Evolutionary conservation across 140 eudicot genomes (phyloP).

Genomic region (Flaveria floridana): DNA sequence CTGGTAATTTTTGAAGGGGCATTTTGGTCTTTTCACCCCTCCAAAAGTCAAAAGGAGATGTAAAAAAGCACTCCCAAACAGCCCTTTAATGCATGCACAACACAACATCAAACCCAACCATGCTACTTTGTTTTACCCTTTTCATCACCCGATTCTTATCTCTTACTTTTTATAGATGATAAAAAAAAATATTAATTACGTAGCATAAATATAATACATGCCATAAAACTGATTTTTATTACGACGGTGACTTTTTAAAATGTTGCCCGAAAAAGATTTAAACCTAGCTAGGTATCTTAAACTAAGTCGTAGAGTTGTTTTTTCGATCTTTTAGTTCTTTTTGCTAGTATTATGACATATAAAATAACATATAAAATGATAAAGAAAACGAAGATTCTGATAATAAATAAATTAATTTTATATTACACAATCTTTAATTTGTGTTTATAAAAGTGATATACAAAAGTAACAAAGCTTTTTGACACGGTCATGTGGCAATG

Average conservation of each 20-base stretch:
- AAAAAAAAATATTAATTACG: not conserved
- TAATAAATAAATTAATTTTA: not conserved
- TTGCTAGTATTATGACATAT: too few species aligned
- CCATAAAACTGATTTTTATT: not conserved
- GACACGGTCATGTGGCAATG: not conserved
- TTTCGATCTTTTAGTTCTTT: too few species aligned
- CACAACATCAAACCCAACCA: slow-evolving; percentile 18
- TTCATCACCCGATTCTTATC: not conserved
- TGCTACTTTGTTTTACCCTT: slow-evolving; percentile 16
- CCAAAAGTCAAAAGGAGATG: too few species aligned
- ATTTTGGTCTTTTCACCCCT: too few species aligned
- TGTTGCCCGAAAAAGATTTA: too few species aligned
- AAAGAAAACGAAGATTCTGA: not conserved
- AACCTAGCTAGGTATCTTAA: too few species aligned
- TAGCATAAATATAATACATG: not conserved
- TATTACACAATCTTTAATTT: not conserved
- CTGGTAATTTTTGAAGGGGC: too few species aligned
- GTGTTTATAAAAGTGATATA: not conserved
- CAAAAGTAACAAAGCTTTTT: not conserved
- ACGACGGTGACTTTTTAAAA: too few species aligned
- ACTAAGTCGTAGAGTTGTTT: too few species aligned
- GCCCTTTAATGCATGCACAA: too few species aligned
- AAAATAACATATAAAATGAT: not conserved
- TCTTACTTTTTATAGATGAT: not conserved
- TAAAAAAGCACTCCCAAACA: too few species aligned